Percentiles rank a stretch among this genome's conserved stretches.
phyloP scores from a whole-genome alignment of 2,329 filamentous ascomycete species.

The Phialemonium atrogriseum region DNA sequence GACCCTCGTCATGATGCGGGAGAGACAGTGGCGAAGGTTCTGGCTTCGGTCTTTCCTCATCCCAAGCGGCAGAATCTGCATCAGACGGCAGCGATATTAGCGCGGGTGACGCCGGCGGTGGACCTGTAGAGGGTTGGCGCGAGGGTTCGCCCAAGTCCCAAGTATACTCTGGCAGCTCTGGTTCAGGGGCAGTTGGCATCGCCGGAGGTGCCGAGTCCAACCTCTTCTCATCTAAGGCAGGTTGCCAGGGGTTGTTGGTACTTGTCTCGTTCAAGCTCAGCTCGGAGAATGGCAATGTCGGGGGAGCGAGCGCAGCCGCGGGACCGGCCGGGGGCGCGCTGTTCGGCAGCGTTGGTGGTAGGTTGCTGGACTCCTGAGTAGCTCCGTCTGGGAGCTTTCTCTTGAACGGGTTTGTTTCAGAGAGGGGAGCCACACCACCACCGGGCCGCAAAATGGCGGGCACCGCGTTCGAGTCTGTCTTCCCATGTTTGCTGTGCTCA shows the following conservation, averaged over 20 bases:
- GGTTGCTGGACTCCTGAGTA: slow-evolving; percentile 3
- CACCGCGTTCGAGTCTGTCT: slow-evolving; percentile 7
- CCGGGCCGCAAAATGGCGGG: slow-evolving; percentile 14
- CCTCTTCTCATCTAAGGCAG: slow-evolving; percentile 21
- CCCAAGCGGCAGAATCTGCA: slow-evolving; percentile 31
- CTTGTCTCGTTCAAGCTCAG: slow-evolving; percentile 32
- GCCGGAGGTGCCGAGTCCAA: slow-evolving; percentile 12
- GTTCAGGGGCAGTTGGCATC: slow-evolving; percentile 17
- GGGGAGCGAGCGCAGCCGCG: slow-evolving; percentile 15
- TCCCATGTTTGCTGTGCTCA: slow-evolving; percentile 2
- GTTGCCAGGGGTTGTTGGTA: slow-evolving; percentile 38
- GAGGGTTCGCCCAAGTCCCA: slow-evolving; percentile 25
- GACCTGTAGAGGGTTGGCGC: slow-evolving; percentile 20
- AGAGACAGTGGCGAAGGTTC: slow-evolving; percentile 12
- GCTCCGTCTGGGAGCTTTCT: slow-evolving; percentile 28
- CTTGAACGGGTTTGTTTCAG: slow-evolving; percentile 47
- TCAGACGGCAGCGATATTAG: slow-evolving; percentile 28
- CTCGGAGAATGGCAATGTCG: slow-evolving; percentile 30
- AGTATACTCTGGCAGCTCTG: slow-evolving; percentile 22
- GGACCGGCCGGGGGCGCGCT: slow-evolving; percentile 11
- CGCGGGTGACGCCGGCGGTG: slow-evolving; percentile 21
- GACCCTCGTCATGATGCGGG: slow-evolving; percentile 21
- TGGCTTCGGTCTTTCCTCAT: slow-evolving; percentile 24
- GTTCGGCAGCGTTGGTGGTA: slow-evolving; percentile 3
- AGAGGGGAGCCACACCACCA: slow-evolving; percentile 12